Base-by-base conservation (phyloP, 148 eudicot species). In the Rhododendron williamsianum region DNA sequence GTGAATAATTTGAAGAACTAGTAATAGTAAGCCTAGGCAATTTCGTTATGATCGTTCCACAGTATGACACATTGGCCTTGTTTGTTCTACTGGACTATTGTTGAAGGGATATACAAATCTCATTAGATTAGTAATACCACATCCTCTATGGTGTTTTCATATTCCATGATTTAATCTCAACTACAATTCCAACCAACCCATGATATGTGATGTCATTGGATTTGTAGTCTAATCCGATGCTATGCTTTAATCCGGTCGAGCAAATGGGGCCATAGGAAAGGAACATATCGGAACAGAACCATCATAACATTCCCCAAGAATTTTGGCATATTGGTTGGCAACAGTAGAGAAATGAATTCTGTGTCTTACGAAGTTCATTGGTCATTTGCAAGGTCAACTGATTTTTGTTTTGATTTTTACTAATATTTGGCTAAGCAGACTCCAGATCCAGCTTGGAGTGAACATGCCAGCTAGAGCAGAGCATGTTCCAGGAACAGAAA, bases 381-480 rank as follows among this genome's bases (percentile, higher is more conserved):
- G n/a, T 21, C 72, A 41, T 65, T 82, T 71, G 4, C 4, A 54
- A 27, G 76, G 63, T 81, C 30, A 35, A 41, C 69, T n/a, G 74
- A 63, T 49, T 81, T 67, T 11, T 23, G 76, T n/a, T 45, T 82
- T 58, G 48, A 41, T 65, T 77, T 41, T 9, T 79, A 49, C 56
- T 72, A 60, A 30, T 43, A 12, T 60, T 81, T 81, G 83, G 78
- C 67, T 87, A 52, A 81, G 69, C 85, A 95, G 99, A 86, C 94
- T 97, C 80, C 99, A 97, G 84, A 94, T 97, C 74, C 99, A 97
- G 89, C 98, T 97, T 27, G 98, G 99, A 80, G 99, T 97, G 82
- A 97, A 97, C 92, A 95, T 97, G 96, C 99, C 98, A 72, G 96
- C 99, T 21, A 93, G 99, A 87, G 99, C 99, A 73, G 98, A 97